These are phyloP conservation scores for Nitzschia sp. DNA, from an alignment of 108 stramenopile genomes.

Conservation along the genomic window DNA sequence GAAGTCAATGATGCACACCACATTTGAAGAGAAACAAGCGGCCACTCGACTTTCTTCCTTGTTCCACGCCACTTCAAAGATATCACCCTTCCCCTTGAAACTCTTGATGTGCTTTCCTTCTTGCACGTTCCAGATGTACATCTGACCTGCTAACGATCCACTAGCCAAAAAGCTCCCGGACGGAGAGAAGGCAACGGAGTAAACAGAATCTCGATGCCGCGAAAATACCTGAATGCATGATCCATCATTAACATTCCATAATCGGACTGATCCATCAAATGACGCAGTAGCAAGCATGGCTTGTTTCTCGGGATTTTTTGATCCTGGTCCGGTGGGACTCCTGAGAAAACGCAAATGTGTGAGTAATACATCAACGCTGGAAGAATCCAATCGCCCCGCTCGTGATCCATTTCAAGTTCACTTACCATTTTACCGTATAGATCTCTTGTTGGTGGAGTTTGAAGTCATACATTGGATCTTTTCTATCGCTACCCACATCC, in stretches of 20 bases:
- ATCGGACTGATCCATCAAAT: constrained; percentile 93
- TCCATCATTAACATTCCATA: constrained; percentile 91
- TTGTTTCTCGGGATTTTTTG: constrained; percentile 81
- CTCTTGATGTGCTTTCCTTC: constrained; percentile 78
- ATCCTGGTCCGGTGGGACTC: constrained; percentile 93
- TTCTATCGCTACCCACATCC: constrained; percentile 66
- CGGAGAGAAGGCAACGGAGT: constrained; percentile 88
- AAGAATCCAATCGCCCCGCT: no score
- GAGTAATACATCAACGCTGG: no score
- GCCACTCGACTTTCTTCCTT: constrained; percentile 89
- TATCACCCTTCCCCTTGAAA: constrained; percentile 89
- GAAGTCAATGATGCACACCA: constrained; percentile 86
- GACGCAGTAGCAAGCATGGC: constrained; percentile 91
- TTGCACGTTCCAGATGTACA: constrained; percentile 91
- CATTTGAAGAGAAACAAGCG: constrained; percentile 89
- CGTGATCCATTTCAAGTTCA: constrained; percentile 11
- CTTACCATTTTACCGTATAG: constrained; percentile 94
- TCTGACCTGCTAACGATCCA: constrained; percentile 86
- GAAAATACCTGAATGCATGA: constrained; percentile 77
- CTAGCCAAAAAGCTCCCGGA: constrained; percentile 84
- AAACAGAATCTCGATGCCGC: constrained; percentile 87
- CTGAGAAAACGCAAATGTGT: constrained; percentile 21
- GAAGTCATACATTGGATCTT: constrained; percentile 82
- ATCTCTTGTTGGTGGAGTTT: constrained; percentile 93
- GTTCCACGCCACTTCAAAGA: constrained; percentile 95